Evolutionary conservation across 257 asterid genomes (phyloP).

Genomic region (Capsicum pubescens): DNA sequence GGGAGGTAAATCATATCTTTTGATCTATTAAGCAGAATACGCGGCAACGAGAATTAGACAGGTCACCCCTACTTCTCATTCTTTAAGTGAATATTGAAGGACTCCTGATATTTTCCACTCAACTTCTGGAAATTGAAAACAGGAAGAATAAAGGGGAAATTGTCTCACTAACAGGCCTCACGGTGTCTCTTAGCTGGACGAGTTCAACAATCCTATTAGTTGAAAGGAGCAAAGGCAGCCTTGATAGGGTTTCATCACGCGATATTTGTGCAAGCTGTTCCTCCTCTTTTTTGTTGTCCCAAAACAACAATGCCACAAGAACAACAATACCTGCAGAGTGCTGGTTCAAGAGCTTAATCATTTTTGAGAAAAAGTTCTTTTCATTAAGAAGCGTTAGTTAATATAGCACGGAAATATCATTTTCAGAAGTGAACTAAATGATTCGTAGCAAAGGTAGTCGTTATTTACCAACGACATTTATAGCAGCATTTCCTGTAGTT

Average conservation of each 20-base stretch:
- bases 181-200: constrained; percentile 91
- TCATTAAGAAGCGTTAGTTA: background rate
- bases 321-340: constrained; percentile 81
- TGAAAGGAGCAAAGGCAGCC: constrained; percentile 95
- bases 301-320: constrained; percentile 71
- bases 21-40: background rate
- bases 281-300: constrained; percentile 99
- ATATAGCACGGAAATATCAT: background rate
- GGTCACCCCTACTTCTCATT: background rate
- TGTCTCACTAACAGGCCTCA: constrained; percentile 83
- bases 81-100: background rate
- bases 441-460: constrained; percentile 13
- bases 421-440: background rate
- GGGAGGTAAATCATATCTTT: background rate
- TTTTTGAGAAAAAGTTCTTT: constrained; percentile 36
- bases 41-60: background rate
- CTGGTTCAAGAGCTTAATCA: constrained; percentile 65
- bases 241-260: constrained; percentile 81
- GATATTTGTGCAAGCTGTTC: constrained; percentile 89
- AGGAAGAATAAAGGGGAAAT: constrained; percentile 31
- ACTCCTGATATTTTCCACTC: background rate
- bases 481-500: constrained; percentile 75
- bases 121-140: constrained; percentile 26
- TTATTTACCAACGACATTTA: constrained; percentile 75
- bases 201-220: constrained; percentile 93